phyloP scores from a whole-genome alignment of 1,139 yeast species.

The Debaryomycetaceae sp. region DNA sequence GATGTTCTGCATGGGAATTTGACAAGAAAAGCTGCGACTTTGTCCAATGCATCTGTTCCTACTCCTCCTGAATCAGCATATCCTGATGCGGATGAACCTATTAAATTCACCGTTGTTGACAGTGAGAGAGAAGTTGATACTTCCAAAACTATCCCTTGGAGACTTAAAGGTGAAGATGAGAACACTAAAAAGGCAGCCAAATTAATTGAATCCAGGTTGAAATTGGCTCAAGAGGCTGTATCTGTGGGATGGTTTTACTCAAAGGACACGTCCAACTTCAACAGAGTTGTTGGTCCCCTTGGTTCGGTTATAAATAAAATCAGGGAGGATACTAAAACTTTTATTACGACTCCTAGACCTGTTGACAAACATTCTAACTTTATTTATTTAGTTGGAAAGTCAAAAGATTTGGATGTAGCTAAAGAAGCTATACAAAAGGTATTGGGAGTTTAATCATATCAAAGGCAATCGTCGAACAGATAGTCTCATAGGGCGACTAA shows the following conservation, averaged over 20 bases:
- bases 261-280: constrained; percentile 33
- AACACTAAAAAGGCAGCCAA: constrained; percentile 37
- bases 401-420: constrained; percentile 28
- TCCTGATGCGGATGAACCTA: constrained; percentile 39
- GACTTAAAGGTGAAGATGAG: constrained; percentile 50
- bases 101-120: constrained; percentile 46
- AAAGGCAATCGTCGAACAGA: no score
- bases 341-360: constrained; percentile 63
- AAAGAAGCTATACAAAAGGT: constrained; percentile 22
- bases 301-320: constrained; percentile 67
- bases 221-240: constrained; percentile 30
- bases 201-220: constrained; percentile 32
- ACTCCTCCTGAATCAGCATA: constrained; percentile 48
- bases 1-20: constrained; percentile 62
- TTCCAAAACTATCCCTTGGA: constrained; percentile 55
- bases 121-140: constrained; percentile 19
- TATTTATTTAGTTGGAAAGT: constrained; percentile 32
- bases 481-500: no score
- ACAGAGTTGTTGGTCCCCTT: constrained; percentile 71
- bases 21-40: constrained; percentile 47
- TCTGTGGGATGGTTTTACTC: constrained; percentile 39
- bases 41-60: constrained; percentile 45
- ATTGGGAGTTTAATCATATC: background rate
- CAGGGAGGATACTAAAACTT: constrained; percentile 56
- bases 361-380: constrained; percentile 40